Base-by-base conservation (phyloP, 2,329 filamentous ascomycete genomes). In the Penicillium griseofulvum region DNA sequence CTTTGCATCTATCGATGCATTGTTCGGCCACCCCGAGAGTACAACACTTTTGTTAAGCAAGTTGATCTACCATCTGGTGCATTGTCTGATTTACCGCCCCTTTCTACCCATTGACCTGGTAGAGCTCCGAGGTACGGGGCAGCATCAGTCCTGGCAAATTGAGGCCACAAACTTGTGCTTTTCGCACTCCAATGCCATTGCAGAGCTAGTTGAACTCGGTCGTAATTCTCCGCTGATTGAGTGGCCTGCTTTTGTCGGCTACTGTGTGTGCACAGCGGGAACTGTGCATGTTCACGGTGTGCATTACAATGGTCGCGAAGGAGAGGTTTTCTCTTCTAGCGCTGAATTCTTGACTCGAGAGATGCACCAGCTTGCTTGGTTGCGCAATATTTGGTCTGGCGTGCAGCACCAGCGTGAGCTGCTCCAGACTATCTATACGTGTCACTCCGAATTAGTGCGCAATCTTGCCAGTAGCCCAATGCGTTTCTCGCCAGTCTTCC, bases 101-200 rank as follows among this genome's bases (percentile, higher is more conserved):
- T 96, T 96, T 71, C 78, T 96, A 6, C 91, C 91, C 0, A 88
- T 96, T 58, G 89, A 95, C 70, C 79, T 95, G 4, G 84, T 87
- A 24, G 91, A 95, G 70, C 82, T 96, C 7, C 84, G 89, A 12
- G 88, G 89, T 14, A 87, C 84, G 0, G 89, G 89, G 1, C 90
- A 95, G 66, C 89, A 95, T 63, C 90, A 95, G 69, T 92, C 89
- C 28, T 96, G 91, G 91, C 91, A 95, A 69, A 93, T 95, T 45
- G 90, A 95, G 69, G 90, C 91, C 0, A 95, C 90, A 0, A 93
- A 94, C 65, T 81, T 93, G 68, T 95, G 91, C 72, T 94, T 87
- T 69, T 77, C 92, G 17, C 91, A 96, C 62, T 90, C 91, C 6
- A 96, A 95, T 66, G 90, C 90, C 5, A 92, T 95, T 49, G 86